Conservation (phyloP, 352 stramenopile species). For the Pythium oligandrum region DNA sequence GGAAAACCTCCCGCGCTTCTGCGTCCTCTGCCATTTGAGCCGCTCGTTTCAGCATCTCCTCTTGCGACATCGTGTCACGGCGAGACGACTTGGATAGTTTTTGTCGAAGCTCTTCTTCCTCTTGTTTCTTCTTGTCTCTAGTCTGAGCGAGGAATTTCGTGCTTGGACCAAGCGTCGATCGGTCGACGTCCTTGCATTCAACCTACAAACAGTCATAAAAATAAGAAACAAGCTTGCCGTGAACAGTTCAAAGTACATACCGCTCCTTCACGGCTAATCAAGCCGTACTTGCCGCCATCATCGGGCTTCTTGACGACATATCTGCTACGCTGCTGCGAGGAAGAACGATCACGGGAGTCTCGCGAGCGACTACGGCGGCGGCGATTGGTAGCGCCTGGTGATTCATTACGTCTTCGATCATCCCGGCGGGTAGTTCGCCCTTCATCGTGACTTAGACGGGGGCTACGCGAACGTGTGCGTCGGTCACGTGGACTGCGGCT, state of each 20-base stretch:
- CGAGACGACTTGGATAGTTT: constrained; percentile 51
- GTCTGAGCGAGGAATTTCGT: constrained; percentile 70
- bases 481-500: not conserved
- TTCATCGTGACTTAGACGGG: not conserved
- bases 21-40: constrained; percentile 76
- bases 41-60: constrained; percentile 59
- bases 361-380: constrained; percentile 1
- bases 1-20: constrained; percentile 56
- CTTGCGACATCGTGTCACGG: constrained; percentile 26
- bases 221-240: not conserved
- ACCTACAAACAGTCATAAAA: constrained; percentile 18
- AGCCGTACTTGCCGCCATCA: constrained; percentile 53
- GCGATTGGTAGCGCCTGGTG: not conserved
- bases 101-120: constrained; percentile 62
- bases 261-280: constrained; percentile 51
- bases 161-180: constrained; percentile 69
- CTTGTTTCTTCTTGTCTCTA: constrained; percentile 55
- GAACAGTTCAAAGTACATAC: constrained; percentile 17
- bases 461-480: not conserved
- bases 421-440: not conserved
- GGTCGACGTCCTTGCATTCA: constrained; percentile 72
- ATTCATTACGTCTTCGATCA: constrained; percentile 4
- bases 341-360: not conserved
- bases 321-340: constrained; percentile 4
- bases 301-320: constrained; percentile 22